Conservation (phyloP, 2,329 filamentous ascomycete genomes). For the Ceratocystis cacaofunesta region DNA sequence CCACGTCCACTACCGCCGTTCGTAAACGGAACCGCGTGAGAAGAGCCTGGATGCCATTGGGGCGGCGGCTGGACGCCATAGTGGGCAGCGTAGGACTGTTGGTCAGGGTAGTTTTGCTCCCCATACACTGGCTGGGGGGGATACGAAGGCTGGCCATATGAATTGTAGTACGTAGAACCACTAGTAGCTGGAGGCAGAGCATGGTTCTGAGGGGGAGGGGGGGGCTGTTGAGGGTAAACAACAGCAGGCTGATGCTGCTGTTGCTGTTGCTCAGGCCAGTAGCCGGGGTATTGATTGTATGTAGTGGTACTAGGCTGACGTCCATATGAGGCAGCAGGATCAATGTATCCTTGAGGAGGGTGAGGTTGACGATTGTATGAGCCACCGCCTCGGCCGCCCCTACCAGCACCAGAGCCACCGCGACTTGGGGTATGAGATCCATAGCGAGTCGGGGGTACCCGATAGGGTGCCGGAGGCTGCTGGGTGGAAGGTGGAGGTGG, state of each 20-base stretch:
- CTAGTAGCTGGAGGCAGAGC: slow-evolving; percentile 5
- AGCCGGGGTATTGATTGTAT: slow-evolving; percentile 40
- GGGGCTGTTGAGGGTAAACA: slow-evolving; percentile 10
- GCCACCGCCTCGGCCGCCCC: slow-evolving; percentile 11
- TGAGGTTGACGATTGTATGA: slow-evolving; percentile 18
- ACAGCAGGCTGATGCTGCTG: slow-evolving; percentile 11
- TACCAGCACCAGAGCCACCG: slow-evolving; percentile 20
- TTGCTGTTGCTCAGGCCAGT: slow-evolving; percentile 12
- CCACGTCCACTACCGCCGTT: slow-evolving; percentile 19
- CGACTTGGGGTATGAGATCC: slow-evolving; percentile 15
- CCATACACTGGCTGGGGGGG: slow-evolving; percentile 32
- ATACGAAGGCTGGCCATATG: slow-evolving; percentile 24
- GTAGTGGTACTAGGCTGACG: slow-evolving; percentile 35
- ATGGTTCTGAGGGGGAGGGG: slow-evolving; percentile 1
- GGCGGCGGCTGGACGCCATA: slow-evolving; percentile 27
- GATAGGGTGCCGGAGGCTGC: slow-evolving; percentile 30
- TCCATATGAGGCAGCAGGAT: slow-evolving; percentile 31
- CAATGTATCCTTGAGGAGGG: slow-evolving; percentile 29
- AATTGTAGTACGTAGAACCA: slow-evolving; percentile 10
- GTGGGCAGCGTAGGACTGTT: slow-evolving; percentile 22
- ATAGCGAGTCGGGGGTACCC: slow-evolving; percentile 26
- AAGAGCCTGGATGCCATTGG: slow-evolving; percentile 25
- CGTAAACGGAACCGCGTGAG: slow-evolving; percentile 20
- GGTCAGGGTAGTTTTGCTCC: slow-evolving; percentile 26
- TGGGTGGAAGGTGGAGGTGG: slow-evolving; percentile 35